Evolutionary conservation across 140 eudicot genomes (phyloP), one percentile per base, ranked within the genome.

Genomic region (Eryngium alpinum): DNA sequence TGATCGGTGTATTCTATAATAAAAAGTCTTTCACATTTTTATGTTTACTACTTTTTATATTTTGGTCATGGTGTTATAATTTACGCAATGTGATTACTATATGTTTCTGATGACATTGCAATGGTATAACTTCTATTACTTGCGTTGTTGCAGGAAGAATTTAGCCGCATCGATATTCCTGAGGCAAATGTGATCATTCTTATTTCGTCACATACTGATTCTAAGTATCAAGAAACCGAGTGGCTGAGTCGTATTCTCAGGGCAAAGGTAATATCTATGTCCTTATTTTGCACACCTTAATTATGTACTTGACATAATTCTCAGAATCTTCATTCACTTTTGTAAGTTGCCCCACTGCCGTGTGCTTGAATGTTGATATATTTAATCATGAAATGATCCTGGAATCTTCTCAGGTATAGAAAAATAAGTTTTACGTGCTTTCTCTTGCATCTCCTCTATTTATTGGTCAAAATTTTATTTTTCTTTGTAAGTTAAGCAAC

Each of bases 221-320:
- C 99, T 53, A 91, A 97, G 83, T 98, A 97, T 92, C 99, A 95
- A 93, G 99, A 95, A 90, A 97, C 99, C 63, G 98, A 92, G 79
- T 92, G 99, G 14, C 96, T 95, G 66, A 97, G 99, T 21, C 98
- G 99, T 93, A 95, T 95, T 91, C 99, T 95, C 70, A 95, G 99
- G 90, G 99, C 99, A 16, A 95, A 95, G 97, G 99, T 95, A 60
- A 53, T 31, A 17, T 59, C 74, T 51, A 38, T 14, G 16, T 81
- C 69, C 15, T 63, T 74, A n/a, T 49, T 25, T 73, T 11, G 15
- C 33, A 14, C 27, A 75, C 13, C 29, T 28, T 27, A 51, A 51
- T 28, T 52, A 28, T 77, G 66, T 77, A 21, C 6, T 5, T 50
- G 80, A 29, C 67, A 77, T 51, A 18, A 52, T 52, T 10, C 49